These are phyloP conservation scores for Pseudogymnoascus sp. DNA, from an alignment of 2,329 filamentous ascomycete species.

Conservation along the genomic window DNA sequence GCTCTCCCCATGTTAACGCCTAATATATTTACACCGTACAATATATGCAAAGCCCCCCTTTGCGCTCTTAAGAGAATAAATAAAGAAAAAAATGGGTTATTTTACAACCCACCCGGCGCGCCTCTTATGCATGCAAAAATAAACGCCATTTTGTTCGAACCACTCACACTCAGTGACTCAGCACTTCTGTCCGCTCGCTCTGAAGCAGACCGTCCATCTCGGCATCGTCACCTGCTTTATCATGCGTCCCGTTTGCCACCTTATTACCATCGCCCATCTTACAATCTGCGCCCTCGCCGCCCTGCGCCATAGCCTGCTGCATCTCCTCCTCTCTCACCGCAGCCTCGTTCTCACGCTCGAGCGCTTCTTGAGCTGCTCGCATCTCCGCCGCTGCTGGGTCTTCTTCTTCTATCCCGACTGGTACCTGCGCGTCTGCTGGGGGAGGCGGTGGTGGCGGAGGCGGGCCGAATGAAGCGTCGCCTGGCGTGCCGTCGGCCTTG, in stretches of 20 bases:
- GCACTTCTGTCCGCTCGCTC: neutral
- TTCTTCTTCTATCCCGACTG: neutral
- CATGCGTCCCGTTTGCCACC: neutral
- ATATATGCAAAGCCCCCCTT: slow-evolving; percentile 6
- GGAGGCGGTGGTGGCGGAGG: slow-evolving; percentile 24
- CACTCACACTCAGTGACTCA: neutral
- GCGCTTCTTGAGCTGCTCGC: slow-evolving; percentile 24
- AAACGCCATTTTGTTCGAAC: neutral
- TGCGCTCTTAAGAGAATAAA: neutral
- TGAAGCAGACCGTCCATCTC: neutral
- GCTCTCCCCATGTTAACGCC: slow-evolving; percentile 3
- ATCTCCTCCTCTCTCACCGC: slow-evolving; percentile 1
- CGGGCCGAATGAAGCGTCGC: slow-evolving; percentile 1
- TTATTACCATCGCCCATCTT: neutral
- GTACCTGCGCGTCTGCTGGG: slow-evolving; percentile 13
- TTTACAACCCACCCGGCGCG: neutral
- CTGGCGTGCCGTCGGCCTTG: slow-evolving; percentile 21
- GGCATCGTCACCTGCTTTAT: neutral
- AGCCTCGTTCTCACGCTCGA: slow-evolving; percentile 26
- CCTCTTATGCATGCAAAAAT: neutral
- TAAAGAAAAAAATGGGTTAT: neutral
- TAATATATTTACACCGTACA: slow-evolving; percentile 7
- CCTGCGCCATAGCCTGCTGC: neutral
- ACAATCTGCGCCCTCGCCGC: neutral
- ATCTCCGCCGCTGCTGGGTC: slow-evolving; percentile 20